Percentiles rank a stretch among this genome's conserved stretches.
Evolutionary conservation across 306 rosid species (phyloP).

Genomic region (Acacia crassicarpa): DNA sequence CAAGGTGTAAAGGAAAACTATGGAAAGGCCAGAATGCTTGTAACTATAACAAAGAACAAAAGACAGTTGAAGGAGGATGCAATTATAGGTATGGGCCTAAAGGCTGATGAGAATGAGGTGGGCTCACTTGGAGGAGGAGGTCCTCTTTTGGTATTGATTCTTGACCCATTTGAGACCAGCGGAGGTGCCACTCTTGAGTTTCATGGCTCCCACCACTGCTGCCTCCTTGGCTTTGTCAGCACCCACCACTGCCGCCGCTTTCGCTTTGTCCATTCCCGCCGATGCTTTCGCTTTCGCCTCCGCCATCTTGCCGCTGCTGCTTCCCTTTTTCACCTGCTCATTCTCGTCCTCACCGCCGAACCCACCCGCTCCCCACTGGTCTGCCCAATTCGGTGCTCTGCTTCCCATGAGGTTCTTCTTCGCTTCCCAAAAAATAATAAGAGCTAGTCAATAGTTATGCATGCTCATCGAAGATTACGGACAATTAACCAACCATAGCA

Average conservation of each 20-base stretch:
- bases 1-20: not conserved
- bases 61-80: not conserved
- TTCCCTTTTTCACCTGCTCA: conserved; percentile 41
- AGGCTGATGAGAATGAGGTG: not conserved
- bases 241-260: conserved; percentile 48
- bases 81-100: no score
- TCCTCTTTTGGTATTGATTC: conserved; percentile 57
- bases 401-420: conserved; percentile 52
- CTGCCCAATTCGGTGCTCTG: conserved; percentile 81
- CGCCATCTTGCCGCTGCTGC: conserved; percentile 51
- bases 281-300: conserved; percentile 54
- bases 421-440: not conserved
- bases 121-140: conserved; percentile 60
- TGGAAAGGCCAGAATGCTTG: not conserved
- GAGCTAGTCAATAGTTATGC: not conserved
- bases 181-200: conserved; percentile 60
- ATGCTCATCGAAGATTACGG: not conserved
- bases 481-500: not conserved
- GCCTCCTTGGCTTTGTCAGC: conserved; percentile 47
- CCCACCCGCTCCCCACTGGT: conserved; percentile 64
- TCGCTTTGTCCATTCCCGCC: conserved; percentile 54
- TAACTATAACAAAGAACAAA: not conserved
- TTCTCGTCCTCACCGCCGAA: conserved; percentile 37
- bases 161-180: conserved; percentile 78
- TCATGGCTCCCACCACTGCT: conserved; percentile 42